These are phyloP conservation scores for Escallonia rubra DNA, from an alignment of 129 eudicot genomes.

Conservation along the genomic window DNA sequence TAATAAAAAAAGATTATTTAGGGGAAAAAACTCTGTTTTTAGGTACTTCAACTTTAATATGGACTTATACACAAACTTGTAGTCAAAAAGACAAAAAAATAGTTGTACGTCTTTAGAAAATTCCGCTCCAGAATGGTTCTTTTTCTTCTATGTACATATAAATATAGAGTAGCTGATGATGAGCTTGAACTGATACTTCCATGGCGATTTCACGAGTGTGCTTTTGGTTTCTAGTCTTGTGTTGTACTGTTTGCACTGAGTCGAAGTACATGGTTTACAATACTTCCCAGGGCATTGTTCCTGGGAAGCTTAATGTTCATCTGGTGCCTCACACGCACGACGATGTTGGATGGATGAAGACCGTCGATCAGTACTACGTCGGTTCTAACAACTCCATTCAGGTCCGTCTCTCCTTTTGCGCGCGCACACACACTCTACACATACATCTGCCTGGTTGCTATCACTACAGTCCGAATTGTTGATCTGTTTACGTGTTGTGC, in stretches of 20 bases:
- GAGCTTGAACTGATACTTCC: background rate
- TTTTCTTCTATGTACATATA: background rate
- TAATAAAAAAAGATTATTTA: no score
- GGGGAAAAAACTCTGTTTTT: no score
- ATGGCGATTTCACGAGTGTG: constrained; percentile 30
- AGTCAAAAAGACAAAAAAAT: no score
- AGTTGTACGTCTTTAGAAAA: no score
- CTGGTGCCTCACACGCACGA: constrained; percentile 85
- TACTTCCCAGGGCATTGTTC: constrained; percentile 52
- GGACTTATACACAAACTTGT: no score
- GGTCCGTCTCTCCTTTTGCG: constrained; percentile 23
- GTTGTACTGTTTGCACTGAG: constrained; percentile 31
- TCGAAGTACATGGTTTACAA: constrained; percentile 76
- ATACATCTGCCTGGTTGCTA: background rate
- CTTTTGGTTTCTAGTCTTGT: constrained; percentile 18
- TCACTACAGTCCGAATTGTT: background rate
- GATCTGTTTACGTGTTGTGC: constrained; percentile 11
- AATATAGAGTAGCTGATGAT: background rate
- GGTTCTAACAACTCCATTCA: constrained; percentile 90
- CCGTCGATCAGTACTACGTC: constrained; percentile 87
- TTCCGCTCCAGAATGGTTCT: background rate
- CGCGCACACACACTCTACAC: background rate
- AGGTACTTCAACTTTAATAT: no score
- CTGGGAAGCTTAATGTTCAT: constrained; percentile 82
- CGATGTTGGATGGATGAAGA: constrained; percentile 95